Percentiles rank a stretch among this genome's conserved stretches.
phyloP scores from a whole-genome alignment of 441 rosid species.

The Arabidopsis hybrid region DNA sequence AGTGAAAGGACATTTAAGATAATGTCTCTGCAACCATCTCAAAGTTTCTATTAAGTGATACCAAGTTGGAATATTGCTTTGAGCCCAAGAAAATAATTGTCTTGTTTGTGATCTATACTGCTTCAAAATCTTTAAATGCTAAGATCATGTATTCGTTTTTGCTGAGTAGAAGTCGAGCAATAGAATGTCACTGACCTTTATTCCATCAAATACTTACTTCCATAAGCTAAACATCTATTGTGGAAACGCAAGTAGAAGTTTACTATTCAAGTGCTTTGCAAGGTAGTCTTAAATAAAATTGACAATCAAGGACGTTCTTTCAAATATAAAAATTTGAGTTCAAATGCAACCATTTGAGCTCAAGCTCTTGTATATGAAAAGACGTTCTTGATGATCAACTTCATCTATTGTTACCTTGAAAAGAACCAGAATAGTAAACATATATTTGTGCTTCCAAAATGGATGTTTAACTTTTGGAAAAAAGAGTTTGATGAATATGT shows the following conservation, averaged over 20 bases:
- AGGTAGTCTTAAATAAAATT: not conserved
- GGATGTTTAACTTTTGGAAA: constrained; percentile 63
- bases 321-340: no score
- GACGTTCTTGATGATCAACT: constrained; percentile 69
- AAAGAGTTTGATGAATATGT: constrained; percentile 52
- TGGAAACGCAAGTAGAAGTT: not conserved
- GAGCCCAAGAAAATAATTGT: not conserved
- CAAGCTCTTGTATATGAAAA: constrained; percentile 81
- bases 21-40: not conserved
- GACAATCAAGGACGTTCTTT: not conserved
- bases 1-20: not conserved
- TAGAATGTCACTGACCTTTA: not conserved
- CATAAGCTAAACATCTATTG: not conserved
- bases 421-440: constrained; percentile 63
- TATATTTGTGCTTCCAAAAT: constrained; percentile 69
- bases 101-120: not conserved
- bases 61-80: not conserved
- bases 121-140: not conserved
- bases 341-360: constrained; percentile 42
- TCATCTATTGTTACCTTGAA: constrained; percentile 64
- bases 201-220: not conserved
- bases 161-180: not conserved
- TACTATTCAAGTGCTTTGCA: not conserved
- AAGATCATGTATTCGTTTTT: not conserved
- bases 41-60: not conserved